Percentiles rank a stretch among this genome's conserved stretches.
Conservation (phyloP, 306 rosid species). For the Vigna unguiculata region DNA sequence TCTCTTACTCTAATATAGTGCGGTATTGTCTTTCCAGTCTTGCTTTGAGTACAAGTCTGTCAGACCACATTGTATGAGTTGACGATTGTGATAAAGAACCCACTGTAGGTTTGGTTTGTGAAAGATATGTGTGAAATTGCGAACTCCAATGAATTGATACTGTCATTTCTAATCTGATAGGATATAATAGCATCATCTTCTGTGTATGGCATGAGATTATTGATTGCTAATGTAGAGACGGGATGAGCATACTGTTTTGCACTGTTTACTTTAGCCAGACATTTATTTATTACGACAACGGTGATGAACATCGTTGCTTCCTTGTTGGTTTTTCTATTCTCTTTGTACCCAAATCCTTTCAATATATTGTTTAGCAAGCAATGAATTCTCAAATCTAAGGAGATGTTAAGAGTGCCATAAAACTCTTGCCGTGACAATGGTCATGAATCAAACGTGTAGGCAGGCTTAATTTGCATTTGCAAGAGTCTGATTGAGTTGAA, state of each 20-base stretch:
- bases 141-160: not conserved
- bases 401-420: not conserved
- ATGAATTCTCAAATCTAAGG: not conserved
- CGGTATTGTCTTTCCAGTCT: not conserved
- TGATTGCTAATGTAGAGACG: conserved; percentile 16
- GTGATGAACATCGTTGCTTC: not conserved
- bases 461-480: too few species aligned
- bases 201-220: conserved; percentile 20
- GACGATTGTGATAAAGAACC: not conserved
- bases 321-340: not conserved
- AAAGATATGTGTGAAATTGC: not conserved
- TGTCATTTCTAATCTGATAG: conserved; percentile 14
- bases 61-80: conserved; percentile 29
- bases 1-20: not conserved
- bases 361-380: not conserved
- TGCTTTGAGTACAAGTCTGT: not conserved
- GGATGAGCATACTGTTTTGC: not conserved
- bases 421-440: too few species aligned
- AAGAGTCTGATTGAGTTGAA: not conserved
- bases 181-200: conserved; percentile 20
- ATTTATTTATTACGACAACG: not conserved
- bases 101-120: not conserved
- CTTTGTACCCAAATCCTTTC: not conserved
- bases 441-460: not conserved
- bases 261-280: not conserved